A percentile compares a stretch with the other conserved stretches of the same genome.
Evolutionary conservation across 2,329 filamentous ascomycete species (phyloP).

Genomic region (Ploettnerulaceae sp.): DNA sequence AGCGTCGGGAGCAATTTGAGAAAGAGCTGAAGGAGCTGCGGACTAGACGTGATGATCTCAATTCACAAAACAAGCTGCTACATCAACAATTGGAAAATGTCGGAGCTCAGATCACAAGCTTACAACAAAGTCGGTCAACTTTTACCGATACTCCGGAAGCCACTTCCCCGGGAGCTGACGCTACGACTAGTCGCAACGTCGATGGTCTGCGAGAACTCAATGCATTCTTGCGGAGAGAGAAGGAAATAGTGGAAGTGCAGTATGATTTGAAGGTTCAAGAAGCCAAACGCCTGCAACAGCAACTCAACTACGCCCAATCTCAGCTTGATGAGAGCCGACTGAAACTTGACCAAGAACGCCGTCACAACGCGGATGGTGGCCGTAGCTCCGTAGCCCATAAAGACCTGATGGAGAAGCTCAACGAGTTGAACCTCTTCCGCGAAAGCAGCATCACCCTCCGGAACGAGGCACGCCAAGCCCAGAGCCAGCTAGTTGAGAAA

Average conservation of each 20-base stretch:
- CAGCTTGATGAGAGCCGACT: constrained; percentile 86
- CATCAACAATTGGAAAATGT: constrained; percentile 86
- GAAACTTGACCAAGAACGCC: constrained; percentile 86
- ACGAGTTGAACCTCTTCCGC: constrained; percentile 91
- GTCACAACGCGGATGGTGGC: constrained; percentile 66
- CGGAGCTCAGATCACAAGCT: constrained; percentile 68
- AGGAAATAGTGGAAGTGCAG: constrained; percentile 97
- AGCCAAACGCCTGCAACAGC: constrained; percentile 80
- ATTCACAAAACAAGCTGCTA: constrained; percentile 84
- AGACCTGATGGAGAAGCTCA: constrained; percentile 89
- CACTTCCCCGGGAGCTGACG: constrained; percentile 30
- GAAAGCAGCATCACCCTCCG: constrained; percentile 91
- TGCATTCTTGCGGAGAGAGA: constrained; percentile 86
- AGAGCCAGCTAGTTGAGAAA: constrained; percentile 71
- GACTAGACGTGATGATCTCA: constrained; percentile 74
- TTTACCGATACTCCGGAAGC: constrained; percentile 48
- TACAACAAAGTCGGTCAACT: constrained; percentile 69
- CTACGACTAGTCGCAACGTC: constrained; percentile 53
- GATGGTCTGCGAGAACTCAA: constrained; percentile 87
- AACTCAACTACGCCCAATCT: constrained; percentile 78
- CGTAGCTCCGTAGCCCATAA: constrained; percentile 74
- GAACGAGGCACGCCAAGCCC: constrained; percentile 76
- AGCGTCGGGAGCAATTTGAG: constrained; percentile 75
- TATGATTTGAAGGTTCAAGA: constrained; percentile 87
- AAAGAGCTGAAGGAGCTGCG: constrained; percentile 76